phyloP scores from a whole-genome alignment of 805 yeast species.

The Ascoidea tarda region DNA sequence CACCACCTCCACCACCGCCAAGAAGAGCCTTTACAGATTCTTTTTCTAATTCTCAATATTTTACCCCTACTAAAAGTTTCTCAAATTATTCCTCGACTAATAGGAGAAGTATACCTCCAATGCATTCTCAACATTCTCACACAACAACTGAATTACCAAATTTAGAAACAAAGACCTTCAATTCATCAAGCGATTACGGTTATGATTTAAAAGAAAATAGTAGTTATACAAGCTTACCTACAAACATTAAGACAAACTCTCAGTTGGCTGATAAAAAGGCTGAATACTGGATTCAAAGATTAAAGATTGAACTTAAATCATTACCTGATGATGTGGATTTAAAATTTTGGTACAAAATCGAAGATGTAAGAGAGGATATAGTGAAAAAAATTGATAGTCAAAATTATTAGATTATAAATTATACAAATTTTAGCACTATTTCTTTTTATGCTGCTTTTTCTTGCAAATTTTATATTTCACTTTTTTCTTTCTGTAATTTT shows the following conservation, averaged over 20 bases:
- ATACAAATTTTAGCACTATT: no score
- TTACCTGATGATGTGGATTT: slow-evolving; percentile 6
- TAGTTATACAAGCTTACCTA: background rate
- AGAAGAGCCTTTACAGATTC: background rate
- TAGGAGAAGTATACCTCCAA: no score
- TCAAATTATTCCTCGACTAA: no score
- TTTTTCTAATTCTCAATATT: no score
- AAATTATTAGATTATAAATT: no score
- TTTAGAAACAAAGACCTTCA: background rate
- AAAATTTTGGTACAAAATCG: slow-evolving; percentile 7
- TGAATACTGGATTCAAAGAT: slow-evolving; percentile 7
- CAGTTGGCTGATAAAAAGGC: slow-evolving; percentile 9
- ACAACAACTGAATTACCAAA: background rate
- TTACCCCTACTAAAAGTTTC: no score
- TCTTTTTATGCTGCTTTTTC: no score
- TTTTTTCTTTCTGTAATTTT: no score
- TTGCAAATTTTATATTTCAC: no score
- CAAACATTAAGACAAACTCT: background rate
- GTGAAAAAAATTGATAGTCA: no score
- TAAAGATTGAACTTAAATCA: slow-evolving; percentile 1
- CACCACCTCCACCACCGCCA: background rate
- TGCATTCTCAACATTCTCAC: background rate
- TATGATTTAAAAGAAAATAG: background rate
- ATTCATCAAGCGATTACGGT: no score
- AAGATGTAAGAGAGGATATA: slow-evolving; percentile 5